Base-by-base conservation (phyloP, 2,329 filamentous ascomycete species). In the Xylaria sp. region DNA sequence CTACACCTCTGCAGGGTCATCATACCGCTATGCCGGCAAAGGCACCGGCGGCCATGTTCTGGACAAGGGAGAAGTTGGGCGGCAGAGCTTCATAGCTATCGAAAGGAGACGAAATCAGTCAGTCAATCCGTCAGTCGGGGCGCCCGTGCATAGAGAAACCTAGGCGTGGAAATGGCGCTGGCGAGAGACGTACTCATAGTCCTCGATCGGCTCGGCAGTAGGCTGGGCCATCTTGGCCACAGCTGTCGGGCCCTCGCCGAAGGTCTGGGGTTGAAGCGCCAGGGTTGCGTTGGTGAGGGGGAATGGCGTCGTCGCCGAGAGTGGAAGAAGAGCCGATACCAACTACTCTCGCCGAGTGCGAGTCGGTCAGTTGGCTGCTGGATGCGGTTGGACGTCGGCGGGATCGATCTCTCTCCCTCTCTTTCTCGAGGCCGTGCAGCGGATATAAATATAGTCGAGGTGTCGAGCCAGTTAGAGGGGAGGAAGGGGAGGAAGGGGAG, bases 41-140 rank as follows among this genome's bases (percentile, higher is more conserved):
- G 73, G 96, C 96, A 79, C 96, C 96, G 63, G 96, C 96, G 70
- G 90, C 84, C 94, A 98, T 97, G 81, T 98, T 99, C 79, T 96
- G 93, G 72, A 91, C 83, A 77, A 98, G 86, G 74, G 94, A 96
- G 85, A 97, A 97, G 82, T 97, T 97, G 72, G 94, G 92, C 71
- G 95, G 94, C 65, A 99, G 88, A 72, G 91, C 90, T 87, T 98
- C 95, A 87, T 98, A 98, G 82, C 88, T 90, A 65, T 36, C 33
- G 31, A 68, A 36, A 55, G 47, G 38, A 38, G 27, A 68, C 29
- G 17, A 33, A 20, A 3, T 7, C 42, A 60, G 63, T 57, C 38
- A 62, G 61, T 17, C 17, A 44, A 25, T 22, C 20, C 20, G 25
- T 31, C 38, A 33, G 49, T 25, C 20, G 33, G 31, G 20, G 22